Evolutionary conservation across 2,329 filamentous ascomycete genomes (phyloP).

Genomic region (Gnomoniopsis sp.): DNA sequence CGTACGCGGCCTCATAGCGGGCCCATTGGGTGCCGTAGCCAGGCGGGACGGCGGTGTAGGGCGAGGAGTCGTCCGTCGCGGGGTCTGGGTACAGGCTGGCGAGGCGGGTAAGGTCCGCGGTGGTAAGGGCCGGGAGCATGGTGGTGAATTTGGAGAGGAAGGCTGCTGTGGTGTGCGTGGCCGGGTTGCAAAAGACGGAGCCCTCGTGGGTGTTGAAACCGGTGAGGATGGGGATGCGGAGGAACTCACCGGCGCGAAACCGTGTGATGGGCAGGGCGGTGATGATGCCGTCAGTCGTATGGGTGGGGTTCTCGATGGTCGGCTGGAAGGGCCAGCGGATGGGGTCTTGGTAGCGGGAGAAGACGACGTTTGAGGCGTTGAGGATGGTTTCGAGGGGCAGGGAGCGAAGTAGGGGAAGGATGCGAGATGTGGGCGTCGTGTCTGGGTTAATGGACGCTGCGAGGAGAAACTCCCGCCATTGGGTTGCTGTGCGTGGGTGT

Average conservation of each 20-base stretch:
- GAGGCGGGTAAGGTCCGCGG: slow-evolving; percentile 50
- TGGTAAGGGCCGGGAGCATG: slow-evolving; percentile 56
- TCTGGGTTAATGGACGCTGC: slow-evolving; percentile 44
- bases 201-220: slow-evolving; percentile 72
- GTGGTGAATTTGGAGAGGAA: slow-evolving; percentile 59
- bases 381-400: slow-evolving; percentile 36
- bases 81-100: slow-evolving; percentile 63
- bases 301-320: slow-evolving; percentile 49
- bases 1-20: slow-evolving; percentile 58
- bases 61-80: slow-evolving; percentile 32
- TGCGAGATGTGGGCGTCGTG: slow-evolving; percentile 39
- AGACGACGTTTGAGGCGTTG: slow-evolving; percentile 41
- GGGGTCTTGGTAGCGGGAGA: slow-evolving; percentile 36
- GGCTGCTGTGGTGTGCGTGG: slow-evolving; percentile 42
- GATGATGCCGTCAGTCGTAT: slow-evolving; percentile 49
- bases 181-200: slow-evolving; percentile 56
- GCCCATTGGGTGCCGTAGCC: slow-evolving; percentile 53
- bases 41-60: slow-evolving; percentile 35
- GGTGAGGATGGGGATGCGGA: slow-evolving; percentile 61
- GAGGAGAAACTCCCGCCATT: slow-evolving; percentile 53
- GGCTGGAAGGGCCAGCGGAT: slow-evolving; percentile 67
- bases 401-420: slow-evolving; percentile 50
- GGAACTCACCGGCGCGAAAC: slow-evolving; percentile 51
- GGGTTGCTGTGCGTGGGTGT: slow-evolving; percentile 54
- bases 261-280: slow-evolving; percentile 54